A percentile compares a stretch with the other conserved stretches of the same genome.
These are phyloP conservation scores for Inga laurina DNA, from an alignment of 306 rosid species.

Conservation along the genomic window DNA sequence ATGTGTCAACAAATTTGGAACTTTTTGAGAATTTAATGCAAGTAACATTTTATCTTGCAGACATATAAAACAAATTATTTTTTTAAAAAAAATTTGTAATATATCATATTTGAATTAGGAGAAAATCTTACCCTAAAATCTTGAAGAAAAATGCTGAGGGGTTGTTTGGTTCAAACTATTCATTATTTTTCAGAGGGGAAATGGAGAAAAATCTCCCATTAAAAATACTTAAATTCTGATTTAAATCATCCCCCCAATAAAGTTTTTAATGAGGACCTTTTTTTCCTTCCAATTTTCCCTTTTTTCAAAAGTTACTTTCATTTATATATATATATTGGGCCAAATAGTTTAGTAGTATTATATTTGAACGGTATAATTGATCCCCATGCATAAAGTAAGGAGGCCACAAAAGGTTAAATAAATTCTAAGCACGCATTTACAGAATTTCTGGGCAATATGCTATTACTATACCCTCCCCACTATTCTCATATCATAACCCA, in stretches of 20 bases:
- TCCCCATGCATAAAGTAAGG: not conserved
- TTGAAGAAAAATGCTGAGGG: not conserved
- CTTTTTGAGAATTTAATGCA: not conserved
- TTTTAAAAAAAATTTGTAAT: too few relatives aligned
- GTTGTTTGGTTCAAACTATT: not conserved
- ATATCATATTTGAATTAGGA: too few relatives aligned
- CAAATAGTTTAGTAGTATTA: not conserved
- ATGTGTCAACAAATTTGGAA: not conserved
- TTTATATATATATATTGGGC: not conserved
- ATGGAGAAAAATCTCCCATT: too few relatives aligned
- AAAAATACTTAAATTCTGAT: too few relatives aligned
- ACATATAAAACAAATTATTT: not conserved
- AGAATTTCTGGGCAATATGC: conserved; percentile 22
- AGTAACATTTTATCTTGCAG: too few relatives aligned
- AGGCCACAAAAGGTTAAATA: not conserved
- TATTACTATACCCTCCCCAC: not conserved
- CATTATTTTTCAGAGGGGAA: too few relatives aligned
- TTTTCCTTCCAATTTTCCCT: too few relatives aligned
- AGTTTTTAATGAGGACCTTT: too few relatives aligned
- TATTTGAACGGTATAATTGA: not conserved
- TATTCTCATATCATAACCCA: not conserved
- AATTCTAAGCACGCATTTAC: conserved; percentile 34
- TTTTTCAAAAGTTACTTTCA: too few relatives aligned
- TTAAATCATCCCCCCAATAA: too few relatives aligned
- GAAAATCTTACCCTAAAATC: not conserved